These are phyloP conservation scores for Hypoxylon sp. DNA, from an alignment of 2,329 filamentous ascomycete genomes.

Conservation along the genomic window DNA sequence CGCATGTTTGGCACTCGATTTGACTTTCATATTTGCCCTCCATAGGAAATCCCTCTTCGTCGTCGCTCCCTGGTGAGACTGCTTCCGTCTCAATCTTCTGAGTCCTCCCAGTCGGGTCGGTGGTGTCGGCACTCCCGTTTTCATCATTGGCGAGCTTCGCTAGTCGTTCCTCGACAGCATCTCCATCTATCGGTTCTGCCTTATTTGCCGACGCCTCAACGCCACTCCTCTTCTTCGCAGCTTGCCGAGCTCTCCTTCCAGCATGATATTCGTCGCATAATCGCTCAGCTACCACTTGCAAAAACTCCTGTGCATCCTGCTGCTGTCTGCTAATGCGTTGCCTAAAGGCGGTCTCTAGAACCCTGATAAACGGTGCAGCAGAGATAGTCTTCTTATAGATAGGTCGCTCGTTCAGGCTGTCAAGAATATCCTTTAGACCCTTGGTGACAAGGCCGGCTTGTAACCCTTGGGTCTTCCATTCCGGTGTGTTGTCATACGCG, in stretches of 20 bases:
- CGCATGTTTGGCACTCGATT: slow-evolving; percentile 91
- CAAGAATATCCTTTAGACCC: slow-evolving; percentile 92
- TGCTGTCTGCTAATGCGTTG: slow-evolving; percentile 94
- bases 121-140: slow-evolving; percentile 40
- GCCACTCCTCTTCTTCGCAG: slow-evolving; percentile 61
- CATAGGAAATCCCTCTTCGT: slow-evolving; percentile 83
- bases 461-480: slow-evolving; percentile 76
- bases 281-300: slow-evolving; percentile 93
- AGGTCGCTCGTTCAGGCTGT: slow-evolving; percentile 91
- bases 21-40: slow-evolving; percentile 95
- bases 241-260: slow-evolving; percentile 78
- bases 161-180: slow-evolving; percentile 53
- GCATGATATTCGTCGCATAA: slow-evolving; percentile 95
- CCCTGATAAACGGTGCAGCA: slow-evolving; percentile 84
- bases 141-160: slow-evolving; percentile 49
- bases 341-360: slow-evolving; percentile 87
- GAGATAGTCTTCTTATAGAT: slow-evolving; percentile 95
- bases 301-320: slow-evolving; percentile 97
- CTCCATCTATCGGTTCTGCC: slow-evolving; percentile 48
- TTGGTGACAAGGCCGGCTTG: slow-evolving; percentile 87
- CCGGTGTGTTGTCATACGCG: slow-evolving; percentile 56
- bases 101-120: slow-evolving; percentile 26
- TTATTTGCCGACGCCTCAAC: slow-evolving; percentile 26
- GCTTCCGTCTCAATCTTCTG: slow-evolving; percentile 40
- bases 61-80: slow-evolving; percentile 45